phyloP scores from a whole-genome alignment of 1,284 basidiomycete species.

The Ustilago tritici region DNA sequence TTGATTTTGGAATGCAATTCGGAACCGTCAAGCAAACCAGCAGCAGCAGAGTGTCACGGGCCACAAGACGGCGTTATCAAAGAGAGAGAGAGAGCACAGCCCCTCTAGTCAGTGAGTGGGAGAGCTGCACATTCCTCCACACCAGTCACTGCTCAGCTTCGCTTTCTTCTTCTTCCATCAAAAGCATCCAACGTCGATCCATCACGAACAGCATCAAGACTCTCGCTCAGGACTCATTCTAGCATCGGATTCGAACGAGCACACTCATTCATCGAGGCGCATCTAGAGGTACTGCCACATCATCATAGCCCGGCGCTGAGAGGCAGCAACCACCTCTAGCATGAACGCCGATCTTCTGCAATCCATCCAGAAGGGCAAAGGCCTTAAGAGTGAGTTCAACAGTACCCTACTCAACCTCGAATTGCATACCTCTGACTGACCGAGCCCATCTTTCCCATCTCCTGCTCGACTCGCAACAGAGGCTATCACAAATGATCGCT shows the following conservation, averaged over 20 bases:
- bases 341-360: constrained; percentile 50
- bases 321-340: constrained; percentile 6
- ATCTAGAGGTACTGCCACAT: neutral
- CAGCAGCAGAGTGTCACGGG: neutral
- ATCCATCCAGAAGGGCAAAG: constrained; percentile 52
- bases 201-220: neutral
- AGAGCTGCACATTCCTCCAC: constrained; percentile 12
- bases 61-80: constrained; percentile 4
- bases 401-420: too few species aligned
- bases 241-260: neutral
- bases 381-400: constrained; percentile 43
- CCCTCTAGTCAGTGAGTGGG: neutral
- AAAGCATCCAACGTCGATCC: neutral
- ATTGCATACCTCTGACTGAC: constrained; percentile 4
- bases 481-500: constrained; percentile 83
- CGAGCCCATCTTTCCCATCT: neutral
- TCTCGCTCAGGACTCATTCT: neutral
- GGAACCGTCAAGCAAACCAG: neutral
- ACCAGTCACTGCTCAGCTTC: constrained; percentile 2
- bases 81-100: constrained; percentile 18
- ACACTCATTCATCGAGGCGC: neutral
- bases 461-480: constrained; percentile 67
- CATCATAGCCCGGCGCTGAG: neutral
- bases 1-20: neutral
- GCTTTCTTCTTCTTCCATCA: constrained; percentile 9